Base-by-base conservation (phyloP, 371 early-diverging fungal species). In the Circinella umbellata region DNA sequence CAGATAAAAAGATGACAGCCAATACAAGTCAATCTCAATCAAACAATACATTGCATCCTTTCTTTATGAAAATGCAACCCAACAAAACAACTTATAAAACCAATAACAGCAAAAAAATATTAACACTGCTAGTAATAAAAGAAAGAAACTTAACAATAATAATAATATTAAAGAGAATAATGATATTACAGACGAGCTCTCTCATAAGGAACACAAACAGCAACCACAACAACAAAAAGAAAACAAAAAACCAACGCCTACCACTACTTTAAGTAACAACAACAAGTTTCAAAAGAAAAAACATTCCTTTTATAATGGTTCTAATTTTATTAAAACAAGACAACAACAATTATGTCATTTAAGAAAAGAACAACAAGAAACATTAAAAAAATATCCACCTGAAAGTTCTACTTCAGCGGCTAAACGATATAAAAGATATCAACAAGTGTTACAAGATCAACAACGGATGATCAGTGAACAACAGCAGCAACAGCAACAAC, bases 351-450 rank as follows among this genome's bases (percentile, higher is more conserved):
- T 42, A 42, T 3, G 42, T 9, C 42, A 42, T 2, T 42, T 42
- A 42, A 8, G 3, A 61, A 14, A 38, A 36, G n/a, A 61, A 18
- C 61, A 61, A 60, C 35, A 35, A 61, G 37, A 38, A 61, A 61
- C 13, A 3, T 35, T 35, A 63, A 9, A 39, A 27, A 39, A 37
- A 3, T 63, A 15, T 17, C 65, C 65, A 36, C 49, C 65, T 14
- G 65, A 64, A 38, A 51, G 65, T 38, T 64, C 65, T 15, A 64
- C 53, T 10, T 35, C 65, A 36, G 65, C 35, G 3, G 65, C 65
- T 38, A 64, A 64, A 53, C 65, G 65, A 3, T 64, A 64, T 64
- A 53, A 51, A 15, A 48, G 20, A 38, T 64, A 64, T 53, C 65
- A 38, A 38, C 36, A 64, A 53, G 39, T n/a, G 7, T 11, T 64